Evolutionary conservation across 2,329 filamentous ascomycete genomes (phyloP), one percentile per base, ranked within the genome.

Genomic region (Colletotrichum navitas): DNA sequence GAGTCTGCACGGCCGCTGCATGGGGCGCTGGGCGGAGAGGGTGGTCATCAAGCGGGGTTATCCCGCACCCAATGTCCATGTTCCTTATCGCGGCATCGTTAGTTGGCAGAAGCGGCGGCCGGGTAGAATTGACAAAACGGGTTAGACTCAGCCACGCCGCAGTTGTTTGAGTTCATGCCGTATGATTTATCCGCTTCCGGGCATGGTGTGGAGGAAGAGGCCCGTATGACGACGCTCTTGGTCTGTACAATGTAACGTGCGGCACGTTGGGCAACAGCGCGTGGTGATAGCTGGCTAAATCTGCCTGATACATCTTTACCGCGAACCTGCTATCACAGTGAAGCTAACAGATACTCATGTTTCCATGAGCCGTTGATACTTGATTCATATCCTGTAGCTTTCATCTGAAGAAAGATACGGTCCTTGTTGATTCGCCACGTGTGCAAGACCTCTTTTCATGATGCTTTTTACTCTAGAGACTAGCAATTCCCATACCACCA

Each of bases 11-110:
- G 26, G 10, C 16, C 49, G 39, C 56, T 47, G 39, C 63, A 56
- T 29, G 4, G 18, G 26, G 36, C 54, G 32, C 34, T 56, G 43
- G 29, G 55, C 26, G 41, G 39, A 56, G 51, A 51, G 56, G 34
- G 68, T 71, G 51, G 68, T 68, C 68, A 71, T 63, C 68, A 43
- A 68, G 68, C 65, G 68, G 68, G 68, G 68, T 68, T 59, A 64
- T 68, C 65, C 64, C 64, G 58, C 68, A 54, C 29, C 54, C 24
- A 3, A 32, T 26, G 36, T 55, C 24, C 36, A 68, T 54, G 54
- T 24, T 55, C 12, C 68, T 71, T 71, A 68, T 71, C 68, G 43
- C 56, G 43, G 49, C 45, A 24, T 54, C 59, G 43, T 51, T 39
- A 36, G 54, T 39, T 52, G 56, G 41, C 29, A 41, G 29, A 26